Conservation (phyloP, 805 yeast species). For the Ogataea chonburiensis region DNA sequence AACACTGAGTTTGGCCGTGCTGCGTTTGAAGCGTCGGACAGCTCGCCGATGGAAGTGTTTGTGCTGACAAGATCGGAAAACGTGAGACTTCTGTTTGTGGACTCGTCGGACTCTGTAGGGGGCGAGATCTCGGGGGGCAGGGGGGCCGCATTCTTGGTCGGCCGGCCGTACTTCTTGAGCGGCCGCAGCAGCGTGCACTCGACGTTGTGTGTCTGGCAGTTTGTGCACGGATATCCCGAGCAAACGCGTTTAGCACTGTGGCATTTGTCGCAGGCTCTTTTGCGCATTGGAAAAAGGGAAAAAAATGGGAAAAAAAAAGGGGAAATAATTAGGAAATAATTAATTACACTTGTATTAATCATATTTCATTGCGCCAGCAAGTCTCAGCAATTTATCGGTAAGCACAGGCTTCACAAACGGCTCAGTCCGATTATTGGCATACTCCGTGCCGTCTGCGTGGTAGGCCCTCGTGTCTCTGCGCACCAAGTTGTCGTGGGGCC, state of each 20-base stretch:
- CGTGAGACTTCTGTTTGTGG: neutral
- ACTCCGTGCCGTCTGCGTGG: slow-evolving; percentile 13
- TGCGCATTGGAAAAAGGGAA: slow-evolving; percentile 4
- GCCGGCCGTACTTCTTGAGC: slow-evolving; percentile 10
- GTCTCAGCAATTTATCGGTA: slow-evolving; percentile 27
- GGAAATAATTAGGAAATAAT: slow-evolving; percentile 1
- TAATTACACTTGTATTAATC: neutral
- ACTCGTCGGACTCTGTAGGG: too few species aligned
- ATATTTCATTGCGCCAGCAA: slow-evolving; percentile 29
- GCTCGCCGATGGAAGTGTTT: neutral
- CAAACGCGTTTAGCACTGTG: slow-evolving; percentile 9
- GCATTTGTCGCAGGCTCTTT: slow-evolving; percentile 11
- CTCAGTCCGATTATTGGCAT: slow-evolving; percentile 10
- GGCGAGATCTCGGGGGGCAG: slow-evolving; percentile 1
- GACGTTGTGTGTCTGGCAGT: slow-evolving; percentile 3
- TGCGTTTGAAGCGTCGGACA: neutral
- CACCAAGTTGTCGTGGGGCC: slow-evolving; percentile 34
- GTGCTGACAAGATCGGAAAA: neutral
- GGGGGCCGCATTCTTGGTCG: slow-evolving; percentile 4
- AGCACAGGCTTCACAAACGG: slow-evolving; percentile 30
- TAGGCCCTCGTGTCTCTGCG: slow-evolving; percentile 27
- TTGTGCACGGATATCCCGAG: slow-evolving; percentile 6
- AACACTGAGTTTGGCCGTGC: neutral
- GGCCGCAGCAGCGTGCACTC: slow-evolving; percentile 8
- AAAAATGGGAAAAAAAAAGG: slow-evolving; percentile 6